Base-by-base conservation (phyloP, 768 basidiomycete genomes). In the Lactarius vividus region DNA sequence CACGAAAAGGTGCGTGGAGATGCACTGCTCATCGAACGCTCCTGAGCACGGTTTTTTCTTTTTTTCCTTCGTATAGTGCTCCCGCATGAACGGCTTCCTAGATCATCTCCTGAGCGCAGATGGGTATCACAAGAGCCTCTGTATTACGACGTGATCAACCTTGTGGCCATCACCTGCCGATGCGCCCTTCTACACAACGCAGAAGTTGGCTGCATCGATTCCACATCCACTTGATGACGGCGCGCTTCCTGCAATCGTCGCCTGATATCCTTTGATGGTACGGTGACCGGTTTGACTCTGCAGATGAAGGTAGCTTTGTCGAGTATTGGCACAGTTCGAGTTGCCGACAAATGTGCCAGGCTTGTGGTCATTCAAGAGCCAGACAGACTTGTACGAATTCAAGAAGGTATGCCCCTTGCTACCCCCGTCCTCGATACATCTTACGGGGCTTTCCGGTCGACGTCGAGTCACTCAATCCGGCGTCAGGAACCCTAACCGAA, bases 301-400 rank as follows among this genome's bases (percentile, higher is more conserved):
- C 94, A 2, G 97, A 99, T 71, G 91, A 97, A 75, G 87, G 85
- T 13, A 96, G 97, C 0, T 97, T 98, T 73, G 78, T 99, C 35
- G 97, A 99, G 76, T 97, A 96, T 75, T 99, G 97, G 97, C 85
- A 73, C 93, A 94, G 2, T 98, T 95, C 74, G 89, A 86, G 59
- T 76, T 87, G 49, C 96, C 97, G 1, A 87, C 86, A 69, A 86
- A 88, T 63, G 80, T 93, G 1, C 80, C 85, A 2, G 88, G 89
- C 0, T 74, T 97, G 68, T 98, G 96, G 96, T 81, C 87, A 39
- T 96, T 83, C 79, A 98, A 98, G 75, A 91, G 86, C 59, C 84
- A 88, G 49, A 98, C 97, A 0, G 94, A 98, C 73, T 75, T 98
- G 49, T 98, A 97, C 77, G 95, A 98, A 71, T 99, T 98, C 80